Percentiles rank a stretch among this genome's conserved stretches.
Conservation (phyloP, 106 monocot species). For the Apostasia ramifera region DNA sequence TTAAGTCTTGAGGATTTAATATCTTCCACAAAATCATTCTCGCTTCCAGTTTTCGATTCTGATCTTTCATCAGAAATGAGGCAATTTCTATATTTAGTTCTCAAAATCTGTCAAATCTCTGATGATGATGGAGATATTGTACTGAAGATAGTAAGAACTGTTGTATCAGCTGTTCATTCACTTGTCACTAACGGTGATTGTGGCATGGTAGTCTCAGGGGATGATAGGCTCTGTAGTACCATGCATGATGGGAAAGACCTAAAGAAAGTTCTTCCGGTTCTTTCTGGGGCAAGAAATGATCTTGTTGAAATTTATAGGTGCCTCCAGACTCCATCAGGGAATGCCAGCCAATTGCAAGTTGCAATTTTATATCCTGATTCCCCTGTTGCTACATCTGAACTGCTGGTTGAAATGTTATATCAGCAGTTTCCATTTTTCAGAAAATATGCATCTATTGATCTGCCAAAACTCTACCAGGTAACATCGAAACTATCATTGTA, state of each 20-base stretch:
- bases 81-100: constrained; percentile 44
- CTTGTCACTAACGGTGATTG: constrained; percentile 23
- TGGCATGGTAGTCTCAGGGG: constrained; percentile 6
- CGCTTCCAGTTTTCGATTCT: constrained; percentile 25
- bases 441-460: constrained; percentile 18
- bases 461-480: constrained; percentile 43
- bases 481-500: neutral
- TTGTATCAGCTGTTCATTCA: constrained; percentile 49
- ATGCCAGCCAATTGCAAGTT: constrained; percentile 13
- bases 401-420: constrained; percentile 49
- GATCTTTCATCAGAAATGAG: constrained; percentile 62
- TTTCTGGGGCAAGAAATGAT: constrained; percentile 49
- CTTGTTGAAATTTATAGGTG: constrained; percentile 39
- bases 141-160: constrained; percentile 35
- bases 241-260: constrained; percentile 19
- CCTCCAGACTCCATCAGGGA: constrained; percentile 13
- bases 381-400: constrained; percentile 34
- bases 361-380: constrained; percentile 12
- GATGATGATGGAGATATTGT: constrained; percentile 23
- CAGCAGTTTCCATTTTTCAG: constrained; percentile 41
- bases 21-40: constrained; percentile 41
- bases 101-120: constrained; percentile 47
- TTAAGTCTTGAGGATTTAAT: constrained; percentile 55
- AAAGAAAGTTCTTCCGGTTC: constrained; percentile 14
- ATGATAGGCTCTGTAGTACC: constrained; percentile 1